Evolutionary conservation across 2,329 filamentous ascomycete species (phyloP).

Genomic region (Fusarium buharicum): DNA sequence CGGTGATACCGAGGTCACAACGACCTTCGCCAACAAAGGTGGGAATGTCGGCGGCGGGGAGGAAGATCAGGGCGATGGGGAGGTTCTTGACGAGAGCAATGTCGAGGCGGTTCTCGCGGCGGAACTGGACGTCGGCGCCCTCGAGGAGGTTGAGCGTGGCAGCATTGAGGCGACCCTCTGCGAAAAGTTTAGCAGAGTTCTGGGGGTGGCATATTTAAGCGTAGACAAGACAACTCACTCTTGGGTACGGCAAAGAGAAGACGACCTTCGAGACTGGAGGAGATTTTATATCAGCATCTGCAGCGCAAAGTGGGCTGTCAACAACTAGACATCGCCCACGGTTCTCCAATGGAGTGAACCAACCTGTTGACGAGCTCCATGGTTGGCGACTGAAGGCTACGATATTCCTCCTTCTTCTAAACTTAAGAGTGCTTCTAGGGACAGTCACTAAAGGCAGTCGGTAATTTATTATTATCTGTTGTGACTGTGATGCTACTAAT

Average conservation of each 20-base stretch:
- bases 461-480: slow-evolving; percentile 40
- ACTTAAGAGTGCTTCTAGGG: slow-evolving; percentile 18
- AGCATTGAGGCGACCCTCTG: slow-evolving; percentile 93
- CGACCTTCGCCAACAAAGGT: slow-evolving; percentile 96
- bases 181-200: slow-evolving; percentile 26
- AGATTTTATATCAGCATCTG: slow-evolving; percentile 31
- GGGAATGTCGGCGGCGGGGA: slow-evolving; percentile 95
- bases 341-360: slow-evolving; percentile 42
- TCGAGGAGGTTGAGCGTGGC: slow-evolving; percentile 89
- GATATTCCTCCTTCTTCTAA: slow-evolving; percentile 11
- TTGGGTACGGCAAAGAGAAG: slow-evolving; percentile 98
- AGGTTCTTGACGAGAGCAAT: slow-evolving; percentile 98
- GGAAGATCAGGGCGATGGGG: slow-evolving; percentile 93
- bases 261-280: slow-evolving; percentile 82
- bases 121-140: slow-evolving; percentile 96
- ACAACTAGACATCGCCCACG: slow-evolving; percentile 1
- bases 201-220: slow-evolving; percentile 8
- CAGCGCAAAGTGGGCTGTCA: slow-evolving; percentile 2
- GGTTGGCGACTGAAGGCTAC: slow-evolving; percentile 16
- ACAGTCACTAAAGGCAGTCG: slow-evolving; percentile 25
- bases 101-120: slow-evolving; percentile 92
- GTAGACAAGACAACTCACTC: slow-evolving; percentile 69
- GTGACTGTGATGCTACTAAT: slow-evolving; percentile 30
- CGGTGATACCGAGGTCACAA: slow-evolving; percentile 94
- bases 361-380: slow-evolving; percentile 68